Evolutionary conservation across 2,329 filamentous ascomycete genomes (phyloP), one percentile per base, ranked within the genome.

Genomic region (Xylariaceae sp.): DNA sequence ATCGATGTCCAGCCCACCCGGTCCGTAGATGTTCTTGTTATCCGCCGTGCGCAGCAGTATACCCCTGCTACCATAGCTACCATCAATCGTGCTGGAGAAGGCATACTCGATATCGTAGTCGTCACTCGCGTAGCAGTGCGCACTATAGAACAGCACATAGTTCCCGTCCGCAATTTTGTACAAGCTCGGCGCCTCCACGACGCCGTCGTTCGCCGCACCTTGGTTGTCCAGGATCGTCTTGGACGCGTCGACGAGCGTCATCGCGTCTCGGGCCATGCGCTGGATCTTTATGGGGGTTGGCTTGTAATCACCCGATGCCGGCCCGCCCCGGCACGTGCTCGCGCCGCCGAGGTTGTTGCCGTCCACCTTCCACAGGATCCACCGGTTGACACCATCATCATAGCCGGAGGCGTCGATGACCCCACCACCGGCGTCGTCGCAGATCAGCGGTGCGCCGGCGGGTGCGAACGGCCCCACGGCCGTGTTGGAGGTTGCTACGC

Each of bases 101-200:
- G 58, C 58, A 39, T 60, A 60, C 38, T 61, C 56, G 48, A 60
- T 54, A 13, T 60, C 58, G 42, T 60, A 61, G 47, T 61, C 56
- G 39, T 61, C 58, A 43, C 52, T 60, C 1, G 52, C 49, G 44
- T 57, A 61, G 50, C 58, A 61, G 40, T 61, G 55, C 12, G 57
- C 52, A 43, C 56, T 59, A 43, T 60, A 61, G 45, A 61, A 60
- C 9, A 61, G 45, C 32, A 60, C 47, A 24, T 45, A 61, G 26
- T 48, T 49, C 2, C 54, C 57, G 24, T 50, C 13, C 8, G 13
- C 30, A 17, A 59, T 52, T 51, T 57, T 51, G 37, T 59, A 60
- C 31, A 61, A 45, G 7, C 54, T 33, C 11, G 59, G 59, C 8
- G 55, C 59, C 43, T 60, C 57, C 0, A 60, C 56, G 8, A 61